Percentiles rank a stretch among this genome's conserved stretches.
These are phyloP conservation scores for Ganoderma sinense DNA, from an alignment of 1,284 basidiomycete genomes.

Conservation along the genomic window DNA sequence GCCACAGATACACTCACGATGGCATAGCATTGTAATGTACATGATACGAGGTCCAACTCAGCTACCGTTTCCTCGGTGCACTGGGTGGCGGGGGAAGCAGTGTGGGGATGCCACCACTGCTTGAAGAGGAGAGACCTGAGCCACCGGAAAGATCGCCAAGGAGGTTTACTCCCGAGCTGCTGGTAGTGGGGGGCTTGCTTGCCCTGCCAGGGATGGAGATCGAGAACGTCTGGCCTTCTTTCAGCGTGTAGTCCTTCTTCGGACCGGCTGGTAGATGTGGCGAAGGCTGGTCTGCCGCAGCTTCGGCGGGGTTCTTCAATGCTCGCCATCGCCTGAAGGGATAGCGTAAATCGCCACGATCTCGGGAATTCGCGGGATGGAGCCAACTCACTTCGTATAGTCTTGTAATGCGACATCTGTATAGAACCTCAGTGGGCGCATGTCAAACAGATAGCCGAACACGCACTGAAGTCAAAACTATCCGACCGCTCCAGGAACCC, in stretches of 20 bases:
- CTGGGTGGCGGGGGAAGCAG: conserved; percentile 81
- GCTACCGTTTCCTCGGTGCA: conserved; percentile 48
- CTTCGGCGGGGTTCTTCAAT: conserved; percentile 59
- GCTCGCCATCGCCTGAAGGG: conserved; percentile 65
- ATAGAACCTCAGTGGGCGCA: neutral
- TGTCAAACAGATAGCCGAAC: neutral
- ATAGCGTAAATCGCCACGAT: neutral
- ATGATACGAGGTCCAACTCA: neutral
- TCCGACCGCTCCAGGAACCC: conserved; percentile 93
- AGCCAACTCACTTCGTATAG: conserved; percentile 79
- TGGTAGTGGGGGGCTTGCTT: conserved; percentile 35
- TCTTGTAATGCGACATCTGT: conserved; percentile 96
- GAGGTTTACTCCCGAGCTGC: conserved; percentile 27
- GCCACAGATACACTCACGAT: conserved; percentile 15
- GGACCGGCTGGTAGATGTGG: conserved; percentile 77
- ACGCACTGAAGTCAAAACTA: conserved; percentile 92
- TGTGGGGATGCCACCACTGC: conserved; percentile 47
- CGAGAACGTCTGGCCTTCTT: conserved; percentile 96
- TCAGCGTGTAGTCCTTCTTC: conserved; percentile 95
- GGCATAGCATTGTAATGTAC: conserved; percentile 15
- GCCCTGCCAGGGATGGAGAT: conserved; percentile 84
- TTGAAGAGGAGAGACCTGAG: conserved; percentile 32
- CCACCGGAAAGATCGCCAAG: conserved; percentile 35
- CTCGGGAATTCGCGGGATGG: neutral
- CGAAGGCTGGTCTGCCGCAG: conserved; percentile 51